Conservation (phyloP, 1,284 basidiomycete genomes). For the Marasmius sp. region DNA sequence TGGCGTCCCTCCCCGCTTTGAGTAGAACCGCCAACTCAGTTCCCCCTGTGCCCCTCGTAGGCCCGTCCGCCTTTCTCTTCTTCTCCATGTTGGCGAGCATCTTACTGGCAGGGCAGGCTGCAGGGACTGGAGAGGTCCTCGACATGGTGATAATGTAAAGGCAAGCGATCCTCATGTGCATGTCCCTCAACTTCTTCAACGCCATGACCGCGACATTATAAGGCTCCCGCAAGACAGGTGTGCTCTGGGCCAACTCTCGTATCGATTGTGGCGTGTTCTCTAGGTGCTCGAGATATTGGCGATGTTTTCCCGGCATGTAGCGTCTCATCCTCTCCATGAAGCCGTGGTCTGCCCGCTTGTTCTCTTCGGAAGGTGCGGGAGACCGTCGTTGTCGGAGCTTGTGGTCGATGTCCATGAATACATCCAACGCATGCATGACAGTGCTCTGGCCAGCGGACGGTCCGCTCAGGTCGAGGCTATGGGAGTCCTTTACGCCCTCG, state of each 20-base stretch:
- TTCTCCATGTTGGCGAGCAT: constrained; percentile 56
- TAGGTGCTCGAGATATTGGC: constrained; percentile 62
- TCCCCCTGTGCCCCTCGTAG: constrained; percentile 85
- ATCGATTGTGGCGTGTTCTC: constrained; percentile 48
- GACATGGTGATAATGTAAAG: constrained; percentile 83
- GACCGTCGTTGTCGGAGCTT: constrained; percentile 71
- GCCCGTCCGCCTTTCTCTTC: constrained; percentile 41
- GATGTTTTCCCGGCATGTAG: constrained; percentile 81
- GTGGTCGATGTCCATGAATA: constrained; percentile 84
- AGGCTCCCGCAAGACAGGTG: constrained; percentile 59
- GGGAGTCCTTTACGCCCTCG: constrained; percentile 69
- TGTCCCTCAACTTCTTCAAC: constrained; percentile 80
- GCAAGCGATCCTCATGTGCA: constrained; percentile 87
- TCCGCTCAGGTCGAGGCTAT: constrained; percentile 71
- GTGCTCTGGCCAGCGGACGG: constrained; percentile 95
- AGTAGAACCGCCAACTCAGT: constrained; percentile 80
- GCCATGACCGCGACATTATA: constrained; percentile 82
- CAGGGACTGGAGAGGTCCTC: constrained; percentile 48
- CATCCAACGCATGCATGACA: constrained; percentile 81
- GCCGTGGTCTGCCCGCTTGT: constrained; percentile 63
- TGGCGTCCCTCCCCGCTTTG: constrained; percentile 88
- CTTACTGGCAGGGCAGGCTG: constrained; percentile 51
- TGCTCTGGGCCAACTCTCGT: constrained; percentile 56
- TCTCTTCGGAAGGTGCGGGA: constrained; percentile 65
- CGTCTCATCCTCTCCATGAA: constrained; percentile 83